Evolutionary conservation across 441 rosid genomes (phyloP), one percentile per base, ranked within the genome.

Genomic region (Aleurites moluccanus): DNA sequence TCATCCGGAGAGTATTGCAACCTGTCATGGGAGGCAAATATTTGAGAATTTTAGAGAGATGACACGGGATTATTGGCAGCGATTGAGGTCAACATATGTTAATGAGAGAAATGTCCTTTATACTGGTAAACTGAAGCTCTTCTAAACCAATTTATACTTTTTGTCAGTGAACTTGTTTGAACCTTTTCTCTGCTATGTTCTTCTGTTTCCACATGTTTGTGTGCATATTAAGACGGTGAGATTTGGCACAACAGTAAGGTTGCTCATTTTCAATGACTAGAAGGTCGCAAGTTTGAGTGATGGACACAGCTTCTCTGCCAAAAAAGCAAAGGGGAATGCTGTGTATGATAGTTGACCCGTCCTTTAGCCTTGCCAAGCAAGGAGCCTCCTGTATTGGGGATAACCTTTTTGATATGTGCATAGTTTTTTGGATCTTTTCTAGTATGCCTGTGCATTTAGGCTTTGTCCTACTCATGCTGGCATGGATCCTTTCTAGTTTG

Each of bases 1-100:
- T 90, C 98, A 96, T 85, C 99, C 97, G 18, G 98, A 96, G 81
- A 96, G 99, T 83, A 87, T 96, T 78, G 98, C 98, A 47, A 96
- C 98, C 66, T 77, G 82, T 73, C 82, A 92, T 64, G 97, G 99
- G 67, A 90, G 88, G 74, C 89, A 86, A 79, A 80, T 96, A 73
- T 92, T 96, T 78, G 82, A 83, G 75, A 96, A 96, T 85, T 96
- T 96, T 70, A 88, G 89, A 82, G 86, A 82, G 78, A 85, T 93
- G 75, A 96, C 98, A 18, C 83, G 82, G 71, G 90, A 90, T 72
- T 90, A 88, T 81, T 93, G 97, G 99, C 79, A 75, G 78, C 80
- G 71, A 72, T 79, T 63, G 76, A 80, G 85, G 56, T 74, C 89
- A 20, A 61, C 88, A n/a, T 83, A 77, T 61, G 49, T 80, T 50